phyloP scores from a whole-genome alignment of 345 rosid genomes.

The Linum usitatissimum region DNA sequence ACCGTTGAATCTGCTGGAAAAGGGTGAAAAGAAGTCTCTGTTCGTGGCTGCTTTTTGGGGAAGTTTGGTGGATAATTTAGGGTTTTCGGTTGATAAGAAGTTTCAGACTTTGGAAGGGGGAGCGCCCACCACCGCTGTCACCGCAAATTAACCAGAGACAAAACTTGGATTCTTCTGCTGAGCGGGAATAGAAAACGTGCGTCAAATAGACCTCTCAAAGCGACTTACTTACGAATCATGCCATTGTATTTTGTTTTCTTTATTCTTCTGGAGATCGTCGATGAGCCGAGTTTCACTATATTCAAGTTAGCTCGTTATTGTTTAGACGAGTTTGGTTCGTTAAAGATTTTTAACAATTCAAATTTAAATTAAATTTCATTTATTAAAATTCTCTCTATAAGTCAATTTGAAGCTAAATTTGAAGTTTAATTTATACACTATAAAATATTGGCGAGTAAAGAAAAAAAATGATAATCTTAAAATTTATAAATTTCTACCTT shows the following conservation, averaged over 20 bases:
- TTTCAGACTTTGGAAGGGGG: not conserved
- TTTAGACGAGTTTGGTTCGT: too few species aligned
- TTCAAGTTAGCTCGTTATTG: too few species aligned
- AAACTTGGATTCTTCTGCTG: not conserved
- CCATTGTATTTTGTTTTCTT: not conserved
- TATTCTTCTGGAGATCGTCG: too few species aligned
- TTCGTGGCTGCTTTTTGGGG: not conserved
- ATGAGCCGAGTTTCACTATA: too few species aligned
- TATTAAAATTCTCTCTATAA: too few species aligned
- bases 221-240: not conserved
- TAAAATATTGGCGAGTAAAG: too few species aligned
- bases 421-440: too few species aligned
- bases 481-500: too few species aligned
- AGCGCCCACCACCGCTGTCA: not conserved
- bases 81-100: not conserved
- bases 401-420: too few species aligned
- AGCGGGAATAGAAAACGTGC: not conserved
- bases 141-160: not conserved
- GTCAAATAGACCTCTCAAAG: not conserved
- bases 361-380: too few species aligned
- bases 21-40: not conserved
- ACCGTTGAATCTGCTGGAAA: not conserved
- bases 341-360: too few species aligned
- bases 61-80: not conserved
- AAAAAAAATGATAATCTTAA: too few species aligned